Percentiles rank a stretch among this genome's conserved stretches.
Conservation (phyloP, 2,329 filamentous ascomycete species). For the Trichoderma sp. region DNA sequence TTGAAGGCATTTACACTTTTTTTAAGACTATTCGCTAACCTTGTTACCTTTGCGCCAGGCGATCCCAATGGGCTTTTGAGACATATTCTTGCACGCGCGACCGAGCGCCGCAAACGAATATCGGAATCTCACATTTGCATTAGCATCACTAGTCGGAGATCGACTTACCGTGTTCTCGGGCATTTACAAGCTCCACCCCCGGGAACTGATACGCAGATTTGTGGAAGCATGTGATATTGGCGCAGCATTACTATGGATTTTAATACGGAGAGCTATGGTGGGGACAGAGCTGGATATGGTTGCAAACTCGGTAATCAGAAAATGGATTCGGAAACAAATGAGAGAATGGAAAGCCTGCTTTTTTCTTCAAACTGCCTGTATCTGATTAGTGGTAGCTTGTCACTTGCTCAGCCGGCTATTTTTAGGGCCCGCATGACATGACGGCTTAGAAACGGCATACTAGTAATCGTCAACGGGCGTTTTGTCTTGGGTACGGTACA, state of each 20-base stretch:
- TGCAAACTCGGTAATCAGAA: not conserved
- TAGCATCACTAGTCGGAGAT: not conserved
- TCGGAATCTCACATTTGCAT: not conserved
- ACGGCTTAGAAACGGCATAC: constrained; percentile 10
- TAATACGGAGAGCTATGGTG: not conserved
- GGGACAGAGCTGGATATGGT: not conserved
- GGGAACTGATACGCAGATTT: not conserved
- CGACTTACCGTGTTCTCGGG: not conserved
- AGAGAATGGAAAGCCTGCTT: not conserved
- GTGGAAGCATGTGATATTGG: constrained; percentile 6
- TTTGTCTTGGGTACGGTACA: constrained; percentile 7
- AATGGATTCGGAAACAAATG: not conserved
- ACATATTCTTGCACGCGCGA: not conserved
- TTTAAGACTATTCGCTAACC: not conserved
- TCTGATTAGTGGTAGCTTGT: not conserved
- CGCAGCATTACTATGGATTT: constrained; percentile 1
- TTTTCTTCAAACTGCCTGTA: not conserved
- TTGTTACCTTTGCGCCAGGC: not conserved
- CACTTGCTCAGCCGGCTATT: constrained; percentile 7
- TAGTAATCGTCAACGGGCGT: constrained; percentile 24
- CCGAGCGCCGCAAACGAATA: not conserved
- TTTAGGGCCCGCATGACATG: constrained; percentile 13
- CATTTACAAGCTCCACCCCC: not conserved
- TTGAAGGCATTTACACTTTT: not conserved
- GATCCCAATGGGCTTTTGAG: constrained; percentile 1